A percentile compares a stretch with the other conserved stretches of the same genome.
Conservation (phyloP, 2,329 filamentous ascomycete species). For the Botryosphaeria agaves region DNA sequence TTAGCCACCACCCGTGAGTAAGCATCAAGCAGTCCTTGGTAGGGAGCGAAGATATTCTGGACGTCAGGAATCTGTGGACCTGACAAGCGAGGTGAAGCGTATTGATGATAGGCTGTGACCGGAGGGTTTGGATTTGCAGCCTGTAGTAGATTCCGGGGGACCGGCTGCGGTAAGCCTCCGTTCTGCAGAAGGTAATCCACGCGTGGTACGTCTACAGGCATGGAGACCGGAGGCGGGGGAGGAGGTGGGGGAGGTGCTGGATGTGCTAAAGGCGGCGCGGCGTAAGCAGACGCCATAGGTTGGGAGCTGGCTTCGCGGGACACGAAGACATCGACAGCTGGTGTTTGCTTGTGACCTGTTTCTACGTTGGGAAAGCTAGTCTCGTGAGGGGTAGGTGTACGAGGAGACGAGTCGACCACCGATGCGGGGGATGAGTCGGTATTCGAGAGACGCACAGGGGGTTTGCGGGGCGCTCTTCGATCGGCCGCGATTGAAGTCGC, state of each 20-base stretch:
- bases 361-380: constrained; percentile 17
- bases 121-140: constrained; percentile 40
- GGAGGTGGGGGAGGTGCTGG: constrained; percentile 45
- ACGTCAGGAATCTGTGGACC: constrained; percentile 34
- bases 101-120: constrained; percentile 41
- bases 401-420: constrained; percentile 25
- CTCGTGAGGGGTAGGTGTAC: constrained; percentile 24
- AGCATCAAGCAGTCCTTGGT: constrained; percentile 68
- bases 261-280: constrained; percentile 16
- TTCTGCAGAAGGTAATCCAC: constrained; percentile 89
- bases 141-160: constrained; percentile 58
- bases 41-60: constrained; percentile 62
- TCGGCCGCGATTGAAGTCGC: constrained; percentile 27
- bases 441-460: constrained; percentile 15
- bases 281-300: constrained; percentile 23
- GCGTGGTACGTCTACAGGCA: constrained; percentile 52
- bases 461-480: constrained; percentile 11
- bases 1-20: constrained; percentile 68
- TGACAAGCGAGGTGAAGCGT: constrained; percentile 31
- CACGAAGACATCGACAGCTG: constrained; percentile 26
- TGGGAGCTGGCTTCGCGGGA: constrained; percentile 17
- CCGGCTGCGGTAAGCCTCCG: constrained; percentile 55
- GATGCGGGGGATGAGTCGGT: constrained; percentile 23
- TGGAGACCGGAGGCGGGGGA: constrained; percentile 51
- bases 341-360: constrained; percentile 16